phyloP scores from a whole-genome alignment of 176 grass and related monocot genomes.

The Oryza meyeriana region DNA sequence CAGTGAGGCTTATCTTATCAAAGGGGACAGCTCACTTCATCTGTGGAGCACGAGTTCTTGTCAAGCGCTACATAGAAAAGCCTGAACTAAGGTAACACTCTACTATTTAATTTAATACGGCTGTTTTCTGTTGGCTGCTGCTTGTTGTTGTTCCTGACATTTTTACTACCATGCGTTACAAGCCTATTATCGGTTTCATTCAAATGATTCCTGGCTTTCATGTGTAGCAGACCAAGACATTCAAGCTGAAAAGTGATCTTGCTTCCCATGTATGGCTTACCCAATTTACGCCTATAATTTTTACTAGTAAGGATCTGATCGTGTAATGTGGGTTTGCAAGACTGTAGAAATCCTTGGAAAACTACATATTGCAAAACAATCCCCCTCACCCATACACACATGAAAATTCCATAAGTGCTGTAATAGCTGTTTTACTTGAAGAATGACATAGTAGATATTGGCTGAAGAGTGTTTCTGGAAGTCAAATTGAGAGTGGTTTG shows the following conservation, averaged over 20 bases:
- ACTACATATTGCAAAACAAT: too few relatives aligned
- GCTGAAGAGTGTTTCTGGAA: background rate
- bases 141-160: too few relatives aligned
- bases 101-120: too few relatives aligned
- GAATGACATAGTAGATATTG: too few relatives aligned
- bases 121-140: too few relatives aligned
- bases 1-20: slow-evolving; percentile 44
- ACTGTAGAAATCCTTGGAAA: too few relatives aligned
- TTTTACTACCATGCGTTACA: background rate
- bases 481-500: background rate
- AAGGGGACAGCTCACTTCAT: slow-evolving; percentile 42
- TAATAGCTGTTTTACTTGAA: too few relatives aligned
- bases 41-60: slow-evolving; percentile 34
- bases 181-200: background rate
- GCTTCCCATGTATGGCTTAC: background rate
- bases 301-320: too few relatives aligned
- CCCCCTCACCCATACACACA: too few relatives aligned
- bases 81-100: background rate
- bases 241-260: background rate
- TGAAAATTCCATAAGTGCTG: too few relatives aligned
- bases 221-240: background rate
- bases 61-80: slow-evolving; percentile 40
- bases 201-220: background rate
- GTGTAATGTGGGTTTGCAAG: too few relatives aligned
- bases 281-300: too few relatives aligned